Evolutionary conservation across 1,284 basidiomycete genomes (phyloP), one percentile per base, ranked within the genome.

Genomic region (Ganoderma meredithae): DNA sequence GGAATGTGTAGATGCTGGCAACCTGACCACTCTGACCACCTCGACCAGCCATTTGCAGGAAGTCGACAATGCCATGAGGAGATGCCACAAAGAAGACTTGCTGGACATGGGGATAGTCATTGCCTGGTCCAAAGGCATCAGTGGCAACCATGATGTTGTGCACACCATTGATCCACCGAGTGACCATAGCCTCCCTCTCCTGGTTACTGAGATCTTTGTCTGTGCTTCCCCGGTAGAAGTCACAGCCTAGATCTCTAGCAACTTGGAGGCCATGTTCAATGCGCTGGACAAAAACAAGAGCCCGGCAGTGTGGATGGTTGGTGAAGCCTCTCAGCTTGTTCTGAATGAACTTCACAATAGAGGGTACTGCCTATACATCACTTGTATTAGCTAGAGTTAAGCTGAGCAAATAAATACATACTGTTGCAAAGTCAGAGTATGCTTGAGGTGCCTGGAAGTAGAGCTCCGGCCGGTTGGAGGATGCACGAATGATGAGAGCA

Each of bases 71-170:
- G n/a, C 63, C 64, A 17, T 33, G 31, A 27, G 69, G 65, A n/a
- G 59, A 22, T n/a, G 62, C 69, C 17, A 65, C 60, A 43, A 67
- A 62, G 25, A 33, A 61, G n/a, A 70, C 40, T 1, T 52, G 25
- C 3, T 62, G 62, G 36, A 70, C 65, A 27, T 47, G 22, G 17
- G 65, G 58, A 25, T 63, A 67, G 69, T 70, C 69, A 25, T 63
- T 61, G 41, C 69, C 69, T 15, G 69, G 65, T 22, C 62, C 69
- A 62, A 70, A 70, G 12, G 69, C 69, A 62, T 64, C 60, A 19
- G 69, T 70, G n/a, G 62, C 63, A 1, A 62, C 63, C 69, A 70
- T 70, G 56, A 53, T n/a, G 13, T 62, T 66, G 41, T 52, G n/a
- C 0, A 1, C 15, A 7, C 69, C 69, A 1, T 27, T 17, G 22